phyloP scores from a whole-genome alignment of 2,329 filamentous ascomycete genomes.

The Blumeriella jaapii region DNA sequence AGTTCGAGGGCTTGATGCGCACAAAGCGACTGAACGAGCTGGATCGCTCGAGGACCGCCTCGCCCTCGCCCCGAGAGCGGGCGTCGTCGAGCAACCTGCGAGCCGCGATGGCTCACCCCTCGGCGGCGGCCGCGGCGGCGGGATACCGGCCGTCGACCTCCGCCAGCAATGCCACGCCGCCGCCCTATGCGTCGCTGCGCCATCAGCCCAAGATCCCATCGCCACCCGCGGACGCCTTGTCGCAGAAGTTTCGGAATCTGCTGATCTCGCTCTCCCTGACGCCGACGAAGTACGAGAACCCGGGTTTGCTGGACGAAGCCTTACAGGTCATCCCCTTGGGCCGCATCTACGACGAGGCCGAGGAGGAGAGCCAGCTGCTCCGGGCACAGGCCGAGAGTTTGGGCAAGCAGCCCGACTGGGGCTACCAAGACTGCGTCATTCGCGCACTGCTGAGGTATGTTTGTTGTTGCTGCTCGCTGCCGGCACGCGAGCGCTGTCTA shows the following conservation, averaged over 20 bases:
- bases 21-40: slow-evolving; percentile 81
- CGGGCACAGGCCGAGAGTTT: slow-evolving; percentile 81
- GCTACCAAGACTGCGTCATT: slow-evolving; percentile 94
- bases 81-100: slow-evolving; percentile 39
- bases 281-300: slow-evolving; percentile 92
- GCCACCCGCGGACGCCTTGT: slow-evolving; percentile 59
- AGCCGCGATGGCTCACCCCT: slow-evolving; percentile 27
- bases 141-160: slow-evolving; percentile 34
- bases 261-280: slow-evolving; percentile 78
- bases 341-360: slow-evolving; percentile 83
- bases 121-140: not conserved
- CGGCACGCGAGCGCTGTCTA: slow-evolving; percentile 11
- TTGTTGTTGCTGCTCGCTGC: slow-evolving; percentile 9
- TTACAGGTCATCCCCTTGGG: slow-evolving; percentile 78
- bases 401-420: slow-evolving; percentile 80
- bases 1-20: slow-evolving; percentile 79
- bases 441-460: slow-evolving; percentile 69
- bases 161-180: slow-evolving; percentile 37
- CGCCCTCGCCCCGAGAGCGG: slow-evolving; percentile 42
- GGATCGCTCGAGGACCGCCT: slow-evolving; percentile 48
- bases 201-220: slow-evolving; percentile 62
- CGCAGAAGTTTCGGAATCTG: slow-evolving; percentile 68
- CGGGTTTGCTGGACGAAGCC: slow-evolving; percentile 85
- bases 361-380: slow-evolving; percentile 83
- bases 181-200: slow-evolving; percentile 48